Evolutionary conservation across 805 yeast species (phyloP).

Genomic region (Saccharomyces jurei): DNA sequence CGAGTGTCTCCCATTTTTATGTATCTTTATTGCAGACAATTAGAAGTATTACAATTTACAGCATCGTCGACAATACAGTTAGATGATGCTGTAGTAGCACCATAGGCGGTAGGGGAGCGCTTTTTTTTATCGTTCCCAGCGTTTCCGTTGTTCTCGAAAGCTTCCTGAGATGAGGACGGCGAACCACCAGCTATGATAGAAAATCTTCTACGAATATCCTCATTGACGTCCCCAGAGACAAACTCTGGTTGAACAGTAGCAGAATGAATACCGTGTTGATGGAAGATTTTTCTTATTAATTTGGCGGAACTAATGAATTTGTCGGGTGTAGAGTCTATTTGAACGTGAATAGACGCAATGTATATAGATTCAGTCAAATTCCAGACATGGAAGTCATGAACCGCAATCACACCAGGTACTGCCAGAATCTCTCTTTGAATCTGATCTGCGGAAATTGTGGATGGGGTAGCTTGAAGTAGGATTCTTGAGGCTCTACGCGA

Average conservation of each 20-base stretch:
- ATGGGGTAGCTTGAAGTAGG: constrained; percentile 86
- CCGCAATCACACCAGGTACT: constrained; percentile 67
- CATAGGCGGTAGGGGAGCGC: constrained; percentile 27
- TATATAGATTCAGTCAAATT: constrained; percentile 78
- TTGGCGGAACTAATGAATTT: constrained; percentile 64
- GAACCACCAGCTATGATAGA: constrained; percentile 23
- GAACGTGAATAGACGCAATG: constrained; percentile 85
- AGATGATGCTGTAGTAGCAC: constrained; percentile 28
- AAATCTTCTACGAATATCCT: constrained; percentile 29
- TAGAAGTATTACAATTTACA: constrained; percentile 41
- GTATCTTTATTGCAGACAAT: constrained; percentile 29
- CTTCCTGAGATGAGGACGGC: neutral
- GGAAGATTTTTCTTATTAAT: constrained; percentile 69
- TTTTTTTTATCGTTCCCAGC: neutral
- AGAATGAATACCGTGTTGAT: constrained; percentile 78
- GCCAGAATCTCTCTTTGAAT: constrained; percentile 61
- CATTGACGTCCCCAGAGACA: constrained; percentile 28
- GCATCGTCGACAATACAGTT: constrained; percentile 45
- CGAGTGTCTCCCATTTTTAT: neutral
- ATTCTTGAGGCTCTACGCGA: constrained; percentile 82
- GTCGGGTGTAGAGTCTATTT: constrained; percentile 56
- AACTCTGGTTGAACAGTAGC: constrained; percentile 97
- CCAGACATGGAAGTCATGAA: constrained; percentile 97
- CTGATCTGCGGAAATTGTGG: constrained; percentile 65
- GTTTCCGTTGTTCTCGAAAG: neutral